A percentile compares a stretch with the other conserved stretches of the same genome.
Conservation (phyloP, 495 filamentous ascomycete species). For the Hypomontagnella submonticulosa region DNA sequence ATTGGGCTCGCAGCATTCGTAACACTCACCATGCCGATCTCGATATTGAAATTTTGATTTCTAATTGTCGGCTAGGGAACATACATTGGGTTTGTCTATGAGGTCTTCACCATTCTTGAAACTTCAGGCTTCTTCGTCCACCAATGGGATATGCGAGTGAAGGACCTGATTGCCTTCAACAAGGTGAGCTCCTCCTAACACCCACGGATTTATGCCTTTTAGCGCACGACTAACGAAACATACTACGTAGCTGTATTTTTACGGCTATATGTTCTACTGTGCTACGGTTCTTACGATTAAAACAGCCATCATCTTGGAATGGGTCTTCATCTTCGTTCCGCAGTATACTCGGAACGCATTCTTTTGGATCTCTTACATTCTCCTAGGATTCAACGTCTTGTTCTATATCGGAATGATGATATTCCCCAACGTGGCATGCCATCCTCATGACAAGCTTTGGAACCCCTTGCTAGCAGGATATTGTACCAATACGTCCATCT, state of each 20-base stretch:
- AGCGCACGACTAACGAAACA: too few species aligned
- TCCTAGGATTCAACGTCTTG: background rate
- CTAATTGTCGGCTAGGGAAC: background rate
- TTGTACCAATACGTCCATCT: constrained; percentile 31
- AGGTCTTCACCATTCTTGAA: background rate
- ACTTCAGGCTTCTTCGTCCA: constrained; percentile 11
- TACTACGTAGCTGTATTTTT: background rate
- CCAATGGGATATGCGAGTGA: constrained; percentile 3
- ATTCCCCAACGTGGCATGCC: constrained; percentile 51
- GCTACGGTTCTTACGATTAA: constrained; percentile 6
- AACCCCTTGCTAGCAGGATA: constrained; percentile 29
- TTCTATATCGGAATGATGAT: constrained; percentile 25
- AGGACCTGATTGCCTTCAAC: constrained; percentile 3
- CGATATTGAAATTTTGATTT: background rate
- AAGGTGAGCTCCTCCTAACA: background rate
- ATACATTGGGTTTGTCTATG: background rate
- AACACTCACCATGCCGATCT: background rate
- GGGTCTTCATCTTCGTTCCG: constrained; percentile 9
- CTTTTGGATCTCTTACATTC: background rate
- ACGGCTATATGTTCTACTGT: constrained; percentile 7
- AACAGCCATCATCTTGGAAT: constrained; percentile 5
- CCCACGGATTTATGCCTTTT: background rate
- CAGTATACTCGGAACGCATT: background rate
- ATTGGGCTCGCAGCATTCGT: background rate
- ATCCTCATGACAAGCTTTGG: constrained; percentile 48